Percentiles rank a stretch among this genome's conserved stretches.
Conservation (phyloP, 345 rosid genomes). For the Anacardium occidentale region DNA sequence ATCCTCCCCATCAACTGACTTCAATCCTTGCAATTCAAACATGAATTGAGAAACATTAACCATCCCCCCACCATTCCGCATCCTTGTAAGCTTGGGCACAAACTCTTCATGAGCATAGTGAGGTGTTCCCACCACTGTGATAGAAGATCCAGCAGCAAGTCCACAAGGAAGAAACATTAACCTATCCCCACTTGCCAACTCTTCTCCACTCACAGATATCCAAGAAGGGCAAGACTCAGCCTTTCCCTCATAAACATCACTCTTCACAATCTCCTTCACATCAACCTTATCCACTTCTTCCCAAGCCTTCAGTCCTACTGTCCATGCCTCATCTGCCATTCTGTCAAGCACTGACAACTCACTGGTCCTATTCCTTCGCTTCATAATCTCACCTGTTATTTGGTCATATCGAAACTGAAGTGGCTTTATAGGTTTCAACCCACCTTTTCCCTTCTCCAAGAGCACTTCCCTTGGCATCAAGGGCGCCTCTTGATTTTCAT, state of each 20-base stretch:
- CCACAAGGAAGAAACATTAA: conserved; percentile 95
- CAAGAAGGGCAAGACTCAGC: conserved; percentile 75
- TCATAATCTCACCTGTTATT: conserved; percentile 72
- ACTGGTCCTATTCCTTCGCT: conserved; percentile 60
- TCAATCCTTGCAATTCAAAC: conserved; percentile 93
- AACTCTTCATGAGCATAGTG: conserved; percentile 79
- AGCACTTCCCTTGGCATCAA: conserved; percentile 53
- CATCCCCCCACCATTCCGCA: conserved; percentile 46
- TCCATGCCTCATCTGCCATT: conserved; percentile 96
- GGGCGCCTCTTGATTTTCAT: conserved; percentile 46
- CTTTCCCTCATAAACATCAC: conserved; percentile 42
- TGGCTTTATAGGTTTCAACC: conserved; percentile 45
- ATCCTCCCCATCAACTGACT: conserved; percentile 90
- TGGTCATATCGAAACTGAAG: conserved; percentile 65
- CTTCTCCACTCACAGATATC: conserved; percentile 71
- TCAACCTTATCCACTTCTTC: conserved; percentile 63
- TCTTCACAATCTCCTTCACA: conserved; percentile 38
- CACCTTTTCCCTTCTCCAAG: conserved; percentile 37
- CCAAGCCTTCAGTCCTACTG: conserved; percentile 90
- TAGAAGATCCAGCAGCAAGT: conserved; percentile 88
- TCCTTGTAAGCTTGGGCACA: conserved; percentile 67
- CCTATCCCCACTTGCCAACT: conserved; percentile 56
- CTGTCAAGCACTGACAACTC: conserved; percentile 65
- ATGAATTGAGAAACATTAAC: conserved; percentile 90
- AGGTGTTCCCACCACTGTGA: conserved; percentile 91